Conservation (phyloP, 2,329 filamentous ascomycete species). For the Boeremia lycopersici region DNA sequence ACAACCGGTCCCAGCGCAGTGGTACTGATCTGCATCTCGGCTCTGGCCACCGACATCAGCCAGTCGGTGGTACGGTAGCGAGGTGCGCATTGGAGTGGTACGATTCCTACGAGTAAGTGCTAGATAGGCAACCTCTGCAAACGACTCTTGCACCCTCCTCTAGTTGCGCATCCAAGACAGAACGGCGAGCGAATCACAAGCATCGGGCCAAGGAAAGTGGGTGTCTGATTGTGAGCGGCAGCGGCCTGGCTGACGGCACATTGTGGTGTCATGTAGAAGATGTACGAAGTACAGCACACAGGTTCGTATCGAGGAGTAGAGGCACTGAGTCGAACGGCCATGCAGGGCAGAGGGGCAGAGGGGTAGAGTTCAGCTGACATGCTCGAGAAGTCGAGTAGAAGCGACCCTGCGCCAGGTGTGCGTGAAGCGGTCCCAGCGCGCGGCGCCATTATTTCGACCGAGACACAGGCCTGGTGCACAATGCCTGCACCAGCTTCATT, state of each 20-base stretch:
- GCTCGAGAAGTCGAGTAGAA: slow-evolving; percentile 6
- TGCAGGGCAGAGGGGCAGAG: slow-evolving; percentile 6
- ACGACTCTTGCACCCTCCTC: neutral
- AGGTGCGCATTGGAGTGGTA: slow-evolving; percentile 2
- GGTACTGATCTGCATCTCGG: slow-evolving; percentile 13
- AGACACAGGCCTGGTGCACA: slow-evolving; percentile 2
- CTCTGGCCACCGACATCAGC: slow-evolving; percentile 1
- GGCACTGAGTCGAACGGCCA: slow-evolving; percentile 1
- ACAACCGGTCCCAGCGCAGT: slow-evolving; percentile 3
- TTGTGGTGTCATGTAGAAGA: slow-evolving; percentile 9
- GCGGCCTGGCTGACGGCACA: slow-evolving; percentile 6
- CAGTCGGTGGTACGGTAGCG: slow-evolving; percentile 3
- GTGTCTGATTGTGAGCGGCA: neutral
- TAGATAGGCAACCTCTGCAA: neutral
- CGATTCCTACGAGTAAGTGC: neutral
- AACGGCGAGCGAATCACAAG: neutral
- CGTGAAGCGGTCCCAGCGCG: neutral
- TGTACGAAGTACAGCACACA: slow-evolving; percentile 10
- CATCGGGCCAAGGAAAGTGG: slow-evolving; percentile 1
- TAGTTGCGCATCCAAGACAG: neutral
- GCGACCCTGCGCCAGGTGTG: neutral
- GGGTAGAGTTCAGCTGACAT: slow-evolving; percentile 14
- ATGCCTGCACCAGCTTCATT: slow-evolving; percentile 6
- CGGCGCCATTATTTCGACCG: slow-evolving; percentile 2
- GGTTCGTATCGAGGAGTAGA: slow-evolving; percentile 3